Evolutionary conservation across 2,329 filamentous ascomycete species (phyloP).

Genomic region (Aspergillus calidoustus): DNA sequence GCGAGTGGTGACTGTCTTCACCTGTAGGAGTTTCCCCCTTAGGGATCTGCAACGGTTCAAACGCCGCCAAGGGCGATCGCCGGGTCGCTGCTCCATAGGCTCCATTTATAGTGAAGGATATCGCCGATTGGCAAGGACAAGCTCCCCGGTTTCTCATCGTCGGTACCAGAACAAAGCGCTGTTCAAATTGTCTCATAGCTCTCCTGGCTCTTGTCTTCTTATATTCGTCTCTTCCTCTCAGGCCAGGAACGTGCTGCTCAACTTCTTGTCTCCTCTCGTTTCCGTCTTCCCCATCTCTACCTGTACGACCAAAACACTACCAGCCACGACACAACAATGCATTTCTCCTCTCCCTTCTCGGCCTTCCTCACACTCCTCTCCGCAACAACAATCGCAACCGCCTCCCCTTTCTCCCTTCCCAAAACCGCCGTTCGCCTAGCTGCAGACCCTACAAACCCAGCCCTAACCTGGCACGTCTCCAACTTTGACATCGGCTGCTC

Average conservation of each 20-base stretch:
- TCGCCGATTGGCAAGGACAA: neutral
- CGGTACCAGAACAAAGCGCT: neutral
- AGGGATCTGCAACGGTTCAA: constrained; percentile 9
- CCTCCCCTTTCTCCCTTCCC: constrained; percentile 20
- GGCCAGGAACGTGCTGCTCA: neutral
- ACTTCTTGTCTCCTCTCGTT: neutral
- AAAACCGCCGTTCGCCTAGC: constrained; percentile 2
- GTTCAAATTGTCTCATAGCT: constrained; percentile 11
- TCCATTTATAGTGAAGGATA: constrained; percentile 12
- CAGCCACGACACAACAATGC: constrained; percentile 30
- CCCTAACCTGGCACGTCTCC: constrained; percentile 37
- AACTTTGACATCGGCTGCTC: constrained; percentile 39
- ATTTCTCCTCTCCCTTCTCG: constrained; percentile 32
- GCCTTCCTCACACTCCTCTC: constrained; percentile 29
- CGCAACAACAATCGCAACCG: constrained; percentile 26
- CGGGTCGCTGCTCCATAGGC: neutral
- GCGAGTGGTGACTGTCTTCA: neutral
- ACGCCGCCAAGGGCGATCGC: constrained; percentile 12
- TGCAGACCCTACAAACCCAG: constrained; percentile 16
- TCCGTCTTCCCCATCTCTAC: neutral
- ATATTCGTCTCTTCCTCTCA: neutral
- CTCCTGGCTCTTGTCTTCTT: neutral
- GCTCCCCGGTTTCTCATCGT: neutral
- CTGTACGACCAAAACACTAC: neutral
- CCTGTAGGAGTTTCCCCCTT: neutral